A percentile compares a stretch with the other conserved stretches of the same genome.
Conservation (phyloP, 148 eudicot species). For the Euryodendron excelsum region DNA sequence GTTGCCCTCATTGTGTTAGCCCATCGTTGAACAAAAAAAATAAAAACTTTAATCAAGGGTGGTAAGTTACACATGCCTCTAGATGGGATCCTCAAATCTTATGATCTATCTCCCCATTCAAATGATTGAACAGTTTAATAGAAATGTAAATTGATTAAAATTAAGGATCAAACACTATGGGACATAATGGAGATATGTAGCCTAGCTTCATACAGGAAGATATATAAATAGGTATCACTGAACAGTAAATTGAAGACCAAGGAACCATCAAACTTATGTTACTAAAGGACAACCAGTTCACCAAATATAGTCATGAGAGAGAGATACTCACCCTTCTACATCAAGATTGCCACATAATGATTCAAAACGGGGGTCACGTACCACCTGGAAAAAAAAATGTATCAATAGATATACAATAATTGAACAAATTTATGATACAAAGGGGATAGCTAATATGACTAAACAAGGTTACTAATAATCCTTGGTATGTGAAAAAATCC, state of each 20-base stretch:
- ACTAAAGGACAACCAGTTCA: constrained; percentile 3
- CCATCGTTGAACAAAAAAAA: not conserved
- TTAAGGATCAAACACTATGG: not conserved
- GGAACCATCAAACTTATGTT: not conserved
- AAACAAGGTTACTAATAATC: not conserved
- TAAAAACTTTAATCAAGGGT: not conserved
- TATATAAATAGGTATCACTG: not conserved
- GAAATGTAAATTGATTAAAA: not conserved
- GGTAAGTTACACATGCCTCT: not conserved
- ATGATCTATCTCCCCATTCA: not conserved
- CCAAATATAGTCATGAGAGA: not conserved
- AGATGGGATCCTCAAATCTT: not conserved
- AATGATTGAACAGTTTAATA: not conserved
- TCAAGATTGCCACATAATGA: constrained; percentile 72
- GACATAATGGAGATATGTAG: too few species aligned
- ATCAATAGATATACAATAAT: not conserved
- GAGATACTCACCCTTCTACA: constrained; percentile 57
- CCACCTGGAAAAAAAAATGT: constrained; percentile 43
- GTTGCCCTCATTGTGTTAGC: not conserved
- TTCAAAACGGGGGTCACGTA: constrained; percentile 93
- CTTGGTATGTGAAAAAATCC: not conserved
- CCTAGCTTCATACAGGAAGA: too few species aligned
- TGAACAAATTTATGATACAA: not conserved
- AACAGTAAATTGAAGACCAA: not conserved
- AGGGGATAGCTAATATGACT: not conserved